Evolutionary conservation across 305 asterid species (phyloP).

Genomic region (Rubia tinctorum): DNA sequence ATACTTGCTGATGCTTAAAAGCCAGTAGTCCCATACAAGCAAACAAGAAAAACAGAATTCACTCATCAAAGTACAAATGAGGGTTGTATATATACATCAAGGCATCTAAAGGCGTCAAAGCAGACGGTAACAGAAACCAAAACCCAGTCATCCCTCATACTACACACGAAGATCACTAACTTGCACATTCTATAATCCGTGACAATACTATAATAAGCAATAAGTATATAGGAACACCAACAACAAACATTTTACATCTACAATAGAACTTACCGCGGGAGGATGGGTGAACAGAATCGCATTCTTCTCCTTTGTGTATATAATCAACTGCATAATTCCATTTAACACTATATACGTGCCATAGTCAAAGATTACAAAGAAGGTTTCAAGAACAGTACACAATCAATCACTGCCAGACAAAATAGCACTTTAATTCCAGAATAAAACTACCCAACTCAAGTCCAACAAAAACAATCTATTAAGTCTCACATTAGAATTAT

Average conservation of each 20-base stretch:
- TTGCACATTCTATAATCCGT: background rate
- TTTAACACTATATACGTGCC: conserved; percentile 79
- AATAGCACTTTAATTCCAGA: background rate
- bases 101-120: background rate
- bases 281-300: conserved; percentile 84
- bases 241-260: background rate
- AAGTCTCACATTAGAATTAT: too few species aligned
- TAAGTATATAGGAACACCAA: background rate
- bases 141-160: background rate
- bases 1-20: background rate
- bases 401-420: conserved; percentile 5
- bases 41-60: background rate
- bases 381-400: conserved; percentile 11
- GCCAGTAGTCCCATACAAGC: background rate
- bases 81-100: too few species aligned
- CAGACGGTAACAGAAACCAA: background rate
- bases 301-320: conserved; percentile 69
- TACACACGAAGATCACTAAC: background rate
- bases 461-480: background rate
- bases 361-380: conserved; percentile 62
- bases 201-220: background rate
- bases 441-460: background rate
- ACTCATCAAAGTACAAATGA: background rate
- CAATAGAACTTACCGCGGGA: conserved; percentile 57
- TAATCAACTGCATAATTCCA: conserved; percentile 61